Evolutionary conservation across 1,139 yeast species (phyloP).

Genomic region (Protomyces inouyei): DNA sequence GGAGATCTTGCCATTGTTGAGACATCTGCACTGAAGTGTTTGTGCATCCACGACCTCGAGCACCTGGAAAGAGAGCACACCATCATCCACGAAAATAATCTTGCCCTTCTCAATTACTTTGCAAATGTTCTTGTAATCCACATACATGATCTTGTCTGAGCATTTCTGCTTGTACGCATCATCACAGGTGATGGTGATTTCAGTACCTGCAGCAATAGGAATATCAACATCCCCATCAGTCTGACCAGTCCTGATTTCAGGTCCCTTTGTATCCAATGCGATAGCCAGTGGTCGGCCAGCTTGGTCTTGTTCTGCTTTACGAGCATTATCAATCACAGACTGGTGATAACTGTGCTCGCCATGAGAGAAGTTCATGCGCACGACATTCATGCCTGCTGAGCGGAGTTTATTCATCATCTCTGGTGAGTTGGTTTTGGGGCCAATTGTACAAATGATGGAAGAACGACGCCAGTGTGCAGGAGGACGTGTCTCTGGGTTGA

Average conservation of each 20-base stretch:
- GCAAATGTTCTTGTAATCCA: constrained; percentile 95
- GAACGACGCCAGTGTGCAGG: constrained; percentile 86
- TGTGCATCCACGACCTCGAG: constrained; percentile 68
- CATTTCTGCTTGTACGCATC: constrained; percentile 65
- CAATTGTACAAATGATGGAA: constrained; percentile 96
- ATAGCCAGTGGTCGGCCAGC: constrained; percentile 96
- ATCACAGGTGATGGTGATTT: constrained; percentile 90
- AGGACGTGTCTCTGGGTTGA: constrained; percentile 74
- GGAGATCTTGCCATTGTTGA: constrained; percentile 91
- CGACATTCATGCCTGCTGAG: constrained; percentile 95
- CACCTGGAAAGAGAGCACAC: constrained; percentile 94
- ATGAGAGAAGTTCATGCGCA: constrained; percentile 98
- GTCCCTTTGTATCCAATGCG: constrained; percentile 99
- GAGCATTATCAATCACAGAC: constrained; percentile 90
- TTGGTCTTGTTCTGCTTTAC: constrained; percentile 83
- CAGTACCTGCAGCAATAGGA: constrained; percentile 79
- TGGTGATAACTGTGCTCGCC: constrained; percentile 95
- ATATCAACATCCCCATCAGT: constrained; percentile 68
- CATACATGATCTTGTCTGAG: constrained; percentile 74
- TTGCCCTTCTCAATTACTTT: constrained; percentile 83
- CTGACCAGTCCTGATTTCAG: constrained; percentile 98
- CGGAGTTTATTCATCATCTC: constrained; percentile 82
- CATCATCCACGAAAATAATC: constrained; percentile 92
- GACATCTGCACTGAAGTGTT: constrained; percentile 78
- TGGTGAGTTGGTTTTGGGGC: constrained; percentile 90